Evolutionary conservation across 2,329 filamentous ascomycete species (phyloP).

Genomic region (Fusarium sp.): DNA sequence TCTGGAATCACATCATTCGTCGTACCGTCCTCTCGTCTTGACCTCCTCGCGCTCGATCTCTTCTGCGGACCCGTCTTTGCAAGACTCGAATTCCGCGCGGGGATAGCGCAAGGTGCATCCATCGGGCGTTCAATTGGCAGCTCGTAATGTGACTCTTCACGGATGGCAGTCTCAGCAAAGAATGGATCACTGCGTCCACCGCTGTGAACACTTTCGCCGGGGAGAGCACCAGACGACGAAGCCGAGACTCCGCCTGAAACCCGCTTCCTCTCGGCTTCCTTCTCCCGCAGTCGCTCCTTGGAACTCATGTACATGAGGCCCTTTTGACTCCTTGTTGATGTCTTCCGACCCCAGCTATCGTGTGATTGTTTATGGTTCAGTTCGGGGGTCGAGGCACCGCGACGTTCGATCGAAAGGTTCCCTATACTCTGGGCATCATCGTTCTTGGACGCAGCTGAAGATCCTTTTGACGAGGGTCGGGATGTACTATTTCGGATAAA

Average conservation of each 20-base stretch:
- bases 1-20: slow-evolving; percentile 56
- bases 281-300: slow-evolving; percentile 71
- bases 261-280: slow-evolving; percentile 69
- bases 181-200: slow-evolving; percentile 57
- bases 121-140: slow-evolving; percentile 40
- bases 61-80: slow-evolving; percentile 64
- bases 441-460: slow-evolving; percentile 61
- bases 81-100: slow-evolving; percentile 73
- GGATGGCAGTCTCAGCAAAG: slow-evolving; percentile 63
- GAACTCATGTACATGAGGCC: slow-evolving; percentile 79
- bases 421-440: slow-evolving; percentile 71
- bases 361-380: slow-evolving; percentile 63
- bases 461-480: slow-evolving; percentile 68
- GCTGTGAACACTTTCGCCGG: slow-evolving; percentile 49
- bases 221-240: slow-evolving; percentile 47
- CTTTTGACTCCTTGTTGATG: slow-evolving; percentile 59
- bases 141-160: slow-evolving; percentile 60
- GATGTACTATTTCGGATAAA: slow-evolving; percentile 64
- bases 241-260: slow-evolving; percentile 40
- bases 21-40: slow-evolving; percentile 56
- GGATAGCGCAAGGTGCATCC: slow-evolving; percentile 64
- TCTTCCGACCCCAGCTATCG: slow-evolving; percentile 71
- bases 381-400: slow-evolving; percentile 57
- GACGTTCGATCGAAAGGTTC: slow-evolving; percentile 70
- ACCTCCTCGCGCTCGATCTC: slow-evolving; percentile 61